A percentile compares a stretch with the other conserved stretches of the same genome.
These are phyloP conservation scores for Calendula officinalis DNA, from an alignment of 129 eudicot genomes.

Conservation along the genomic window DNA sequence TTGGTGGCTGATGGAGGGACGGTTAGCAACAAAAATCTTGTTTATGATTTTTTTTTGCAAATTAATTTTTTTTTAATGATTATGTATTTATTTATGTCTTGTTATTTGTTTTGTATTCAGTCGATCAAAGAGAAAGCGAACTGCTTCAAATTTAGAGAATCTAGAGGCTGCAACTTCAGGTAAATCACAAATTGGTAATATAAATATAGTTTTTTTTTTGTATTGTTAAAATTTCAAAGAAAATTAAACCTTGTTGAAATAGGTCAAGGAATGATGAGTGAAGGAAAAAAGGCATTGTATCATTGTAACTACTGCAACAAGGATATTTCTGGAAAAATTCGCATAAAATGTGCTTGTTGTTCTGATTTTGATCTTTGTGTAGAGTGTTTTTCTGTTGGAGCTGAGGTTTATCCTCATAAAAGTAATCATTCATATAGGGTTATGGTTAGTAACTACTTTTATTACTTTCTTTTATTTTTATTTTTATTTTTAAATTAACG, in stretches of 20 bases:
- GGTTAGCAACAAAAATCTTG: slow-evolving; percentile 12
- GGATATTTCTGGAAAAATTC: slow-evolving; percentile 81
- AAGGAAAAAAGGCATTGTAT: slow-evolving; percentile 76
- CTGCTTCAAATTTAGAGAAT: slow-evolving; percentile 67
- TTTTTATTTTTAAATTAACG: background rate
- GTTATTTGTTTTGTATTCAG: slow-evolving; percentile 25
- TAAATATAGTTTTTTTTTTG: no score
- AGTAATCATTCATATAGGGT: slow-evolving; percentile 84
- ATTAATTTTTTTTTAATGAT: no score
- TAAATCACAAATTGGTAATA: slow-evolving; percentile 15
- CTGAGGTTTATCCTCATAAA: slow-evolving; percentile 86
- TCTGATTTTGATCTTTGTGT: slow-evolving; percentile 91
- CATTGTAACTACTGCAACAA: slow-evolving; percentile 95
- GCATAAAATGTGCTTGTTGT: slow-evolving; percentile 76
- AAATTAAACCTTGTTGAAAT: slow-evolving; percentile 1
- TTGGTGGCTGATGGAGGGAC: slow-evolving; percentile 9
- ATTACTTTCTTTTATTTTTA: background rate
- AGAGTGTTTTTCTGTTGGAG: slow-evolving; percentile 95
- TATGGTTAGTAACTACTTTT: slow-evolving; percentile 54
- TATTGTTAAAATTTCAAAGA: background rate
- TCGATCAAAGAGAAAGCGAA: slow-evolving; percentile 81
- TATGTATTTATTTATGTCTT: no score
- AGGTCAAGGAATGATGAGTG: slow-evolving; percentile 55
- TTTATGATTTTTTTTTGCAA: slow-evolving; percentile 1
- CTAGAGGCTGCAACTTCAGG: slow-evolving; percentile 73